Evolutionary conservation across 2,329 filamentous ascomycete genomes (phyloP).

Genomic region (Colletotrichum sojae): DNA sequence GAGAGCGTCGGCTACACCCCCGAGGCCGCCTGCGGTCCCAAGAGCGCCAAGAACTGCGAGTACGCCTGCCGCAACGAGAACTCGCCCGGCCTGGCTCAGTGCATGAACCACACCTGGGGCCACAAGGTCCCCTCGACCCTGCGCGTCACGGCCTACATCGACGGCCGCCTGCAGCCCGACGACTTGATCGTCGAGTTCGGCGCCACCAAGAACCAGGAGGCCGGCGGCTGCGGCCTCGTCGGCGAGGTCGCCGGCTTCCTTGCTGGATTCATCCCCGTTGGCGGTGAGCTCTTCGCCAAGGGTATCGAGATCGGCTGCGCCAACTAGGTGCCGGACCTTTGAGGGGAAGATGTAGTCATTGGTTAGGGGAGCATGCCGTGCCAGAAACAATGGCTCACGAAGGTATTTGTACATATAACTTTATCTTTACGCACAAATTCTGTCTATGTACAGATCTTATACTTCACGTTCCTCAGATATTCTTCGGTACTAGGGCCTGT

Average conservation of each 20-base stretch:
- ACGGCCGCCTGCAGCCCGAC: conserved; percentile 38
- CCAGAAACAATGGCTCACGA: no score
- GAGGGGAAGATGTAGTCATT: background rate
- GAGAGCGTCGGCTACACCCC: conserved; percentile 27
- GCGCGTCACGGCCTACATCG: conserved; percentile 39
- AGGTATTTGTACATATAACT: no score
- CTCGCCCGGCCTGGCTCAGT: conserved; percentile 36
- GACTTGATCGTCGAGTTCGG: conserved; percentile 39
- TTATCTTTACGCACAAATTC: no score
- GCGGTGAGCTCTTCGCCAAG: conserved; percentile 30
- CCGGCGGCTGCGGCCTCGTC: conserved; percentile 36
- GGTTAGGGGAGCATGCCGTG: no score
- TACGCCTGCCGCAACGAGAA: conserved; percentile 30
- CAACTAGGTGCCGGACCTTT: background rate
- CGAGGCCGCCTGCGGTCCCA: conserved; percentile 29
- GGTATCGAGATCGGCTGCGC: conserved; percentile 36
- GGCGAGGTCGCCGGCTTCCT: conserved; percentile 31
- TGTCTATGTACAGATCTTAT: no score
- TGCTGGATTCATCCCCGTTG: conserved; percentile 35
- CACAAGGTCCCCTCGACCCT: conserved; percentile 40
- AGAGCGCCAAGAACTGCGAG: conserved; percentile 19
- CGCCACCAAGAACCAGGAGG: conserved; percentile 14
- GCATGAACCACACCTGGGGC: conserved; percentile 36
- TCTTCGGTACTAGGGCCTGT: no score
- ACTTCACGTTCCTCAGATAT: no score